Evolutionary conservation across 306 rosid species (phyloP), one percentile per base, ranked within the genome.

Genomic region (Glycine tomentella): DNA sequence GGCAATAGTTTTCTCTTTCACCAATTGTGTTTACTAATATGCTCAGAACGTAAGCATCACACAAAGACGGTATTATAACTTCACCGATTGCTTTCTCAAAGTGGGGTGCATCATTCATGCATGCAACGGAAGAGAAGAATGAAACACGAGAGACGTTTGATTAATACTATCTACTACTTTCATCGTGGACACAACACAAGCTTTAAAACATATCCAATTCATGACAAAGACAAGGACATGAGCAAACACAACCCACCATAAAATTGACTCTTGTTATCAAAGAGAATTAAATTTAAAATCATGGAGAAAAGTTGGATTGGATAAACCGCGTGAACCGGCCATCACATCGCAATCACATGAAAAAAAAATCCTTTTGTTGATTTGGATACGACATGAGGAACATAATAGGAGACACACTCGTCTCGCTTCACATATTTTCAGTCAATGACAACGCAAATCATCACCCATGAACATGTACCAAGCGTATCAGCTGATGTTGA

Each of bases 261-360:
- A 77, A 40, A 36, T 77, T 62, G 9, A 25, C 31, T 25, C 31
- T 25, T 25, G 31, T 25, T 25, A 25, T 25, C 31, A 25, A 25
- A 25, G 31, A 25, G 1, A 25, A 25, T 25, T 25, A 25, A 25
- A 25, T 25, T 25, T 25, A 25, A 25, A 25, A 25, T 25, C 31
- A 25, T 25, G 31, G 31, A 25, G 2, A 25, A 25, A 25, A 25
- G 46, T 50, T 14, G 51, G 31, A 51, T 75, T 31, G 82, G 81
- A 76, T 69, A 82, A 75, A 57, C 74, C 78, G 84, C 15, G 51
- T 81, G 61, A 75, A 55, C 59, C 2, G 17, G 3, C 69, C 70
- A 74, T n/a, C 10, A 2, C 45, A 42, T 74, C 58, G 12, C 69
- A 46, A 53, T 62, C 15, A 17, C 2, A 79, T 10, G 36, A 79